Percentiles rank a stretch among this genome's conserved stretches.
phyloP scores from a whole-genome alignment of 2,329 filamentous ascomycete genomes.

The Fusarium pseudoanthophilum region DNA sequence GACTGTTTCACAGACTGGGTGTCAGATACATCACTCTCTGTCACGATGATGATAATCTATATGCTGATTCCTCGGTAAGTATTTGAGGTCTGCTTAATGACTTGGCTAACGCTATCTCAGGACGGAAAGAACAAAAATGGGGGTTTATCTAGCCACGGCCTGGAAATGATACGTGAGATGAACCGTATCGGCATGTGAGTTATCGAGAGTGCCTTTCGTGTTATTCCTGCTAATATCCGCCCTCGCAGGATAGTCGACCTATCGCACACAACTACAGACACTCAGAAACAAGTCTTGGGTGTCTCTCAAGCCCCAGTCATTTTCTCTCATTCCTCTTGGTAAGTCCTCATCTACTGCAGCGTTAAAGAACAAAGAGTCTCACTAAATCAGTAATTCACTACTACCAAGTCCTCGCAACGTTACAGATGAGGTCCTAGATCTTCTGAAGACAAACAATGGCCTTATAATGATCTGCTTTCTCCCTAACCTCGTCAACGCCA shows the following conservation, averaged over 20 bases:
- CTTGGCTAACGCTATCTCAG: neutral
- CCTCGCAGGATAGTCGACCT: neutral
- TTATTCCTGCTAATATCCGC: neutral
- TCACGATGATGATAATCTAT: neutral
- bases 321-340: neutral
- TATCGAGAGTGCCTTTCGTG: accelerated
- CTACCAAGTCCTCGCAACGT: neutral
- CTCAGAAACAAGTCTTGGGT: neutral
- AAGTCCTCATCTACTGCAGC: neutral
- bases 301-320: neutral
- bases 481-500: neutral
- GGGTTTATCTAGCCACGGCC: neutral
- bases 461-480: neutral
- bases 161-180: neutral
- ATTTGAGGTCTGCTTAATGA: neutral
- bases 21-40: neutral
- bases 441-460: neutral
- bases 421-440: neutral
- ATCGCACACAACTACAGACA: neutral
- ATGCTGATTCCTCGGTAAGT: neutral
- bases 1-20: neutral
- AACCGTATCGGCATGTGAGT: neutral
- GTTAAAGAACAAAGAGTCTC: neutral
- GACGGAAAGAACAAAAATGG: neutral
- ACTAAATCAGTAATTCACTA: neutral